Base-by-base conservation (phyloP, 352 stramenopile species). In the Globisporangium rhizosaccharum region DNA sequence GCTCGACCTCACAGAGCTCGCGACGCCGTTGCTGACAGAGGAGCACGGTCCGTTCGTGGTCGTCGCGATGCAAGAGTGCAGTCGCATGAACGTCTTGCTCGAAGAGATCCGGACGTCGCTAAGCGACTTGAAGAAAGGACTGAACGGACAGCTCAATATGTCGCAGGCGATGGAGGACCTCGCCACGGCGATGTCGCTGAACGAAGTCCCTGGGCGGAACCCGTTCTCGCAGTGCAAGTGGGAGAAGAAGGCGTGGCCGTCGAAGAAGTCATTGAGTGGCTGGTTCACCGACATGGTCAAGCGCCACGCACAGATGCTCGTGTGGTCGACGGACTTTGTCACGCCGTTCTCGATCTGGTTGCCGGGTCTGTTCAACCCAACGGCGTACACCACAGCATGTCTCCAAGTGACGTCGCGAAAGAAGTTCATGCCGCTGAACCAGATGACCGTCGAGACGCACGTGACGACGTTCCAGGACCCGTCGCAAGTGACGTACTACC, bases 101-200 rank as follows among this genome's bases (percentile, higher is more conserved):
- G 80, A 90, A 57, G 90, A 97, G 64, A 97, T 98, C 59, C 81
- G 84, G 23, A 75, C 85, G 37, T 97, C 92, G 3, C 73, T 98
- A 10, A 70, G 86, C 1, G 95, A 98, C 52, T 71, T 98, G 45
- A 96, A 98, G 64, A 98, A 98, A 60, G 95, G 93, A 36, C 73
- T 98, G 3, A 98, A 98, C 57, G 95, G 94, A 2, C 90, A 98
- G 63, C 77, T 98, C 14, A 98, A 98, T 80, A 98, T 98, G 90
- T 97, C 88, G 14, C 86, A 96, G 57, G 71, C 87, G 8, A 98
- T 98, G 91, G 93, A 98, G 62, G 93, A 98, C 64, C 76, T 98
- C 33, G 86, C 85, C 25, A 96, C 75, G 37, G 92, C 93, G 10
- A 95, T 98, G 62, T 68, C 71, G 11, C 73, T 98, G 20, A 98